phyloP scores from a whole-genome alignment of 2,329 filamentous ascomycete genomes.

The Geosmithia putterillii region DNA sequence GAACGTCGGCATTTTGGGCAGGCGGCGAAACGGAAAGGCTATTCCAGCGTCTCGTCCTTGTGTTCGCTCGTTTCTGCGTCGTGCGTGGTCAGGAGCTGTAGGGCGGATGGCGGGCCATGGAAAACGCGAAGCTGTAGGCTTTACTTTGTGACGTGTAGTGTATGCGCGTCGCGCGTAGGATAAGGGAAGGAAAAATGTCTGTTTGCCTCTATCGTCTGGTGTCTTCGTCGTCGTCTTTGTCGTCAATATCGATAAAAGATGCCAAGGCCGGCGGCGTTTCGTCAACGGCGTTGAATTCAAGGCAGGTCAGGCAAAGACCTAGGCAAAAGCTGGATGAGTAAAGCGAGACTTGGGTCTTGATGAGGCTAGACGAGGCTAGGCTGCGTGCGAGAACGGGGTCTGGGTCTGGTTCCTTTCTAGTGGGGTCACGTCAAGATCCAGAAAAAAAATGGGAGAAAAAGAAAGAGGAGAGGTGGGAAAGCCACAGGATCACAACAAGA shows the following conservation, averaged over 20 bases:
- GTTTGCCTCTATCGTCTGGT: not conserved
- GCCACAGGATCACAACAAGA: not conserved
- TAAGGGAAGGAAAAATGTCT: not conserved
- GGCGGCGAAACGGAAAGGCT: not conserved
- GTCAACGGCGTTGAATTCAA: too few relatives aligned
- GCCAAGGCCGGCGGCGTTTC: too few relatives aligned
- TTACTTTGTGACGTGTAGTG: not conserved
- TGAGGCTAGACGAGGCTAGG: not conserved
- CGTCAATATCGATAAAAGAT: too few relatives aligned
- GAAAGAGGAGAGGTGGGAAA: not conserved
- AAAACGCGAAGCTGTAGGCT: not conserved
- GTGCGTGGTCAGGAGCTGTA: not conserved
- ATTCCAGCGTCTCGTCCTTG: not conserved
- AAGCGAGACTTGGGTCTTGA: not conserved
- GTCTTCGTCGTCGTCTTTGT: not conserved
- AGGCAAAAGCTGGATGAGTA: not conserved
- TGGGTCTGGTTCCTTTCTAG: not conserved
- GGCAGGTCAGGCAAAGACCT: too few relatives aligned
- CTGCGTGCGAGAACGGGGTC: not conserved
- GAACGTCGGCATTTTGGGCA: constrained; percentile 13
- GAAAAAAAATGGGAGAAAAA: not conserved
- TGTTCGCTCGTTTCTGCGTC: too few relatives aligned
- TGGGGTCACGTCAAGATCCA: not conserved
- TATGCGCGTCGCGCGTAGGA: not conserved
- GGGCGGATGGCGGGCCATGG: not conserved